Base-by-base conservation (phyloP, 1,284 basidiomycete species). In the Heterobasidion parviporum region DNA sequence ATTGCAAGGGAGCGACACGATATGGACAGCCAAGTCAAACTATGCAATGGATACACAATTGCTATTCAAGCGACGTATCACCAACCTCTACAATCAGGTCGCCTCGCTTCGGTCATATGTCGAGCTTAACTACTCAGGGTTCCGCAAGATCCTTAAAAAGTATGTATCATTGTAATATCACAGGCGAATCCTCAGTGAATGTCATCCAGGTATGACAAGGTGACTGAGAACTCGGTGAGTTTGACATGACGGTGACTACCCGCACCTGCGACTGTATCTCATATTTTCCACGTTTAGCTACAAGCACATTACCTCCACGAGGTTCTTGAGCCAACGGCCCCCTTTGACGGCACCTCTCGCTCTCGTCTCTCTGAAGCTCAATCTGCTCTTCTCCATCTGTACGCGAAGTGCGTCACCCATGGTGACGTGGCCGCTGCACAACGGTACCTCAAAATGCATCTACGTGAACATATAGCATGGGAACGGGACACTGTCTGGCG, bases 101-200 rank as follows among this genome's bases (percentile, higher is more conserved):
- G 89, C 87, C n/a, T 88, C 91, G 41, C 79, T 98, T 56, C 84
- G 83, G 68, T 90, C 94, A n/a, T 99, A 94, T 63, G 86, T 94
- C 52, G 92, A 98, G 64, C 78, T 98, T 55, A 99, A 99, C 72
- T 81, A 92, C 66, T 92, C 92, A 0, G 97, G 95, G 0, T 93
- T 98, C 73, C 84, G 93, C 64, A 98, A 99, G 78, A 96, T 98
- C 44, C 69, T 98, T 65, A 99, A 99, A 72, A 98, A 98, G 89
- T 93, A 67, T 58, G 82, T 68, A 35, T 7, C 5, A 57, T 50
- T 44, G 46, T 49, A 48, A 55, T 47, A 54, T 52, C 53, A 46
- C 16, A 36, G 10, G 50, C 15, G 15, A 51, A 15, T 38, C 50
- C 2, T 38, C 34, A 15, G 35, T 52, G 9, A 36, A 5, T 33